Evolutionary conservation across 768 basidiomycete genomes (phyloP).

Genomic region (Tephrocybe sp.): DNA sequence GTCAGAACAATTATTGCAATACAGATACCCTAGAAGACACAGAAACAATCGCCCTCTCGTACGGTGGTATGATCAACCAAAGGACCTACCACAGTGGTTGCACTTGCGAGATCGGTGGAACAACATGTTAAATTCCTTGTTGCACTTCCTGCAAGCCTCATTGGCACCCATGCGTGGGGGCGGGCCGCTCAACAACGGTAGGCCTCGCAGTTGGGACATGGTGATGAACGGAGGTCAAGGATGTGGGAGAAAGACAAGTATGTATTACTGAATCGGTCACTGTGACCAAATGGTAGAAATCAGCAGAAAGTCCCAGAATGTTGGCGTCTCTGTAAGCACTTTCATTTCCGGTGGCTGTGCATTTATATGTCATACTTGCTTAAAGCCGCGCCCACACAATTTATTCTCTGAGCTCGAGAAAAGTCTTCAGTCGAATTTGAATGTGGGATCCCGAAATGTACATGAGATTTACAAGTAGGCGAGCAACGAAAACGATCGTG

Average conservation of each 20-base stretch:
- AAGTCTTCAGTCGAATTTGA: too few relatives aligned
- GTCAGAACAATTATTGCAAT: slow-evolving; percentile 74
- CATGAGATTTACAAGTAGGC: too few relatives aligned
- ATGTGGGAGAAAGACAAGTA: neutral
- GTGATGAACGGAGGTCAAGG: neutral
- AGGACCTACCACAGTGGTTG: slow-evolving; percentile 69
- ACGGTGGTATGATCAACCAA: neutral
- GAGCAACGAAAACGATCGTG: too few relatives aligned
- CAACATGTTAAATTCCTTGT: slow-evolving; percentile 69
- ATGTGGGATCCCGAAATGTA: too few relatives aligned
- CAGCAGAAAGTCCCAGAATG: slow-evolving; percentile 10
- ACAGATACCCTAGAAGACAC: slow-evolving; percentile 55
- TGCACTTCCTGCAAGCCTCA: slow-evolving; percentile 64
- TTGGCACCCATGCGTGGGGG: slow-evolving; percentile 38
- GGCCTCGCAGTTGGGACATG: slow-evolving; percentile 41
- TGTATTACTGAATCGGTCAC: neutral
- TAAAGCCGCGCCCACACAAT: too few relatives aligned
- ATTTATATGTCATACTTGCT: too few relatives aligned
- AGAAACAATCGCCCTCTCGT: slow-evolving; percentile 8
- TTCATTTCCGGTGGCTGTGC: neutral
- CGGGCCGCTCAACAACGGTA: slow-evolving; percentile 73
- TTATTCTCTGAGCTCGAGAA: too few relatives aligned
- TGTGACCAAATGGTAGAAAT: neutral
- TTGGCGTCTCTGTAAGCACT: slow-evolving; percentile 5
- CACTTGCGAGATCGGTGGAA: slow-evolving; percentile 66